phyloP scores from a whole-genome alignment of 2,329 filamentous ascomycete genomes.

The Aaosphaeria pasadenensis region DNA sequence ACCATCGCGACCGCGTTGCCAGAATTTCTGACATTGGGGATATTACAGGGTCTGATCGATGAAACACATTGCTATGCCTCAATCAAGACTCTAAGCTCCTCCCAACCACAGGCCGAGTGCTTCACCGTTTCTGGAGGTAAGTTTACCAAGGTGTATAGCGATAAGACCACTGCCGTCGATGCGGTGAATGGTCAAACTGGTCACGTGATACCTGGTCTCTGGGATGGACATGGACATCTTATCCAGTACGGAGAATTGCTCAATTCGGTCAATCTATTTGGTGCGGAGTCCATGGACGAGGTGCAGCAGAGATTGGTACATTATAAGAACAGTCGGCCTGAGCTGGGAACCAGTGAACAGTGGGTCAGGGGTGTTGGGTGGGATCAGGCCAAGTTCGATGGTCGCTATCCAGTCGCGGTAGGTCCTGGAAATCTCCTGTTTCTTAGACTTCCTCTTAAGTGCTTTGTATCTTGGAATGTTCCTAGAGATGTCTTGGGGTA shows the following conservation, averaged over 20 bases:
- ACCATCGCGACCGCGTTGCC: conserved; percentile 14
- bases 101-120: conserved; percentile 45
- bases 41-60: conserved; percentile 21
- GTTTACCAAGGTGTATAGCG: conserved; percentile 50
- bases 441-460: conserved; percentile 2
- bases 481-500: neutral
- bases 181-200: conserved; percentile 41
- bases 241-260: conserved; percentile 66
- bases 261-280: conserved; percentile 64
- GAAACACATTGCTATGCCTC: conserved; percentile 44
- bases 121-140: conserved; percentile 54
- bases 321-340: conserved; percentile 52
- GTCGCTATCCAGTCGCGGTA: conserved; percentile 62
- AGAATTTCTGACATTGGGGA: conserved; percentile 14
- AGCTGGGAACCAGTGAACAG: conserved; percentile 51
- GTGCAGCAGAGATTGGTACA: conserved; percentile 51
- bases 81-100: conserved; percentile 43
- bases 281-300: conserved; percentile 53
- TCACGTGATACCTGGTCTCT: conserved; percentile 64
- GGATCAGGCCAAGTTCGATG: conserved; percentile 65
- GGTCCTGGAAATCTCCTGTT: conserved; percentile 20
- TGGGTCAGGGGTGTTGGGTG: conserved; percentile 69
- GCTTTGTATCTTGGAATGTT: neutral
- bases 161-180: conserved; percentile 26
- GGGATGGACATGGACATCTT: conserved; percentile 69